Conservation (phyloP, 192 early-diverging fungal genomes). For the Backusella morwellensis region DNA sequence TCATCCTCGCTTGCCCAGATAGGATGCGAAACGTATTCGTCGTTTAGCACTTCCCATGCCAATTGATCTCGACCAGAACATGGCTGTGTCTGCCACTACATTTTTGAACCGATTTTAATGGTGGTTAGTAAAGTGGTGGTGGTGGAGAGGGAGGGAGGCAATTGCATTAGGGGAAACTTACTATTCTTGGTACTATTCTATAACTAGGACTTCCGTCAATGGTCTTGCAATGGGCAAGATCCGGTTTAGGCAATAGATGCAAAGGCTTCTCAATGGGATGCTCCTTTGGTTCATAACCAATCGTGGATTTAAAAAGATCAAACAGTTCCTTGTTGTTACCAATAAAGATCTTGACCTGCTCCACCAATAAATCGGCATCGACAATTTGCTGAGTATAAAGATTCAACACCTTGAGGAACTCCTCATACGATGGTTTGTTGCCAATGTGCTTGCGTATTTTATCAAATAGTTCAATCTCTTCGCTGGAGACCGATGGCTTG, state of each 20-base stretch:
- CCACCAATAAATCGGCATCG: constrained; percentile 78
- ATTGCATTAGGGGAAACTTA: constrained; percentile 32
- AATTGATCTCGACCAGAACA: constrained; percentile 95
- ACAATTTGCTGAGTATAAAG: constrained; percentile 93
- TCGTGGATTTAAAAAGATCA: constrained; percentile 91
- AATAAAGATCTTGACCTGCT: constrained; percentile 85
- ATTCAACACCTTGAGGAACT: constrained; percentile 95
- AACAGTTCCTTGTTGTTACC: constrained; percentile 81
- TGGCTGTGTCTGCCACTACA: constrained; percentile 48
- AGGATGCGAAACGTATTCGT: constrained; percentile 93
- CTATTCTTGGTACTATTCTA: constrained; percentile 59
- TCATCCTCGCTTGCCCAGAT: constrained; percentile 89
- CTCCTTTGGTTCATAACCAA: constrained; percentile 80
- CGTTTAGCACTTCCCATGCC: constrained; percentile 93
- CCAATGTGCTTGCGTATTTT: constrained; percentile 82
- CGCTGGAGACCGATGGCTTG: constrained; percentile 47
- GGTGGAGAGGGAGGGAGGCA: too few species aligned
- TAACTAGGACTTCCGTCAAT: constrained; percentile 68
- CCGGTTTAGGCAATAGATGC: constrained; percentile 57
- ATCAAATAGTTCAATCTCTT: constrained; percentile 96
- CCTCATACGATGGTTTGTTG: constrained; percentile 87
- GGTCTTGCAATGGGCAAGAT: constrained; percentile 56
- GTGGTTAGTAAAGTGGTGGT: too few species aligned
- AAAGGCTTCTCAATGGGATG: constrained; percentile 63
- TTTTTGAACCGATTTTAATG: too few species aligned